A percentile compares a stretch with the other conserved stretches of the same genome.
Evolutionary conservation across 2,329 filamentous ascomycete genomes (phyloP).

Genomic region (Sporothrix sp.): DNA sequence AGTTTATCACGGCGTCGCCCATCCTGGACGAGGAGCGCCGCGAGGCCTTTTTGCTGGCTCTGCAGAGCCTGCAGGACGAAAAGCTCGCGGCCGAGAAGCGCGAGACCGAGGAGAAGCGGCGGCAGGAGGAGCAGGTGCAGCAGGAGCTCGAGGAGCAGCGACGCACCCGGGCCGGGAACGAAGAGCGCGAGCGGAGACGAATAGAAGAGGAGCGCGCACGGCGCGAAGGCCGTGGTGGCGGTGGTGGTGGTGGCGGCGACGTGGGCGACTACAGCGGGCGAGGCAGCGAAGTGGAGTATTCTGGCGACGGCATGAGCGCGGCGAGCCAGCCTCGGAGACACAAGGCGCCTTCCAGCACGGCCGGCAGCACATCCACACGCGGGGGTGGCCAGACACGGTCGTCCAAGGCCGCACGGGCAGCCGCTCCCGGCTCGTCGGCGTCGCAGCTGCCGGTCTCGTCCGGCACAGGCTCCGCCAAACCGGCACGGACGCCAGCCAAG

Average conservation of each 20-base stretch:
- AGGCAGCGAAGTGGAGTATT: background rate
- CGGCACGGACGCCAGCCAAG: background rate
- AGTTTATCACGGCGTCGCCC: conserved; percentile 80
- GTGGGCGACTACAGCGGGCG: background rate
- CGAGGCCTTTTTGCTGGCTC: conserved; percentile 77
- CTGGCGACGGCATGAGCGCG: conserved; percentile 10
- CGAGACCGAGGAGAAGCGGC: conserved; percentile 49
- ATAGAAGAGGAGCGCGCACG: conserved; percentile 44
- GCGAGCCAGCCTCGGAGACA: conserved; percentile 59
- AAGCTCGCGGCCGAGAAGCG: conserved; percentile 60
- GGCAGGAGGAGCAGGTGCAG: conserved; percentile 47
- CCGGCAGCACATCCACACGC: conserved; percentile 25
- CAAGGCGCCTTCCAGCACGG: conserved; percentile 32
- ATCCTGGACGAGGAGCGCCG: conserved; percentile 86
- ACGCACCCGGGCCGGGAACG: conserved; percentile 47
- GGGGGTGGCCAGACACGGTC: conserved; percentile 24
- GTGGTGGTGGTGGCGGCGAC: background rate
- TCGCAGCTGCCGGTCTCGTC: background rate
- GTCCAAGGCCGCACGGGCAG: conserved; percentile 19
- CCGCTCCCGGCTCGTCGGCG: background rate
- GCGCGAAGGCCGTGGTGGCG: conserved; percentile 42
- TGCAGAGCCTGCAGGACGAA: conserved; percentile 77
- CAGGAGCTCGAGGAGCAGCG: conserved; percentile 49
- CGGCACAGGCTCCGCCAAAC: background rate
- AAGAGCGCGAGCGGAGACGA: conserved; percentile 43